Base-by-base conservation (phyloP, 306 rosid species). In the Gastrolobium bilobum region DNA sequence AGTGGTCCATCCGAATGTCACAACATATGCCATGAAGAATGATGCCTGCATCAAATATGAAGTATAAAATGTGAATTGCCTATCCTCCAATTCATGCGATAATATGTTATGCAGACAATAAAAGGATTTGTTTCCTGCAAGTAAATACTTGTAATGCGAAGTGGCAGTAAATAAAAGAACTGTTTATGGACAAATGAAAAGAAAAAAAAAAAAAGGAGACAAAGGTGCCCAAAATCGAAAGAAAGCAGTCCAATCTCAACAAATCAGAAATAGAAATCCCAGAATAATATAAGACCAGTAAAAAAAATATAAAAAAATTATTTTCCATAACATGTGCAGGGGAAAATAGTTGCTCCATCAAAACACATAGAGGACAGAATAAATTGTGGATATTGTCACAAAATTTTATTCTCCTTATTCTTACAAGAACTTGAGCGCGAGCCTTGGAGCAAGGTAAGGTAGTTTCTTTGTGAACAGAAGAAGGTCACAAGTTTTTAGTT, bases 21-120 rank as follows among this genome's bases (percentile, higher is more conserved):
- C 87, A 72, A 83, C 81, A 85, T 93, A 93, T 37, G 96, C 85
- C 68, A 93, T 88, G 86, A 93, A 93, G 85, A 93, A 93, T 50
- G 98, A 89, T n/a, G 93, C 97, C 98, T 92, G 87, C 95, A 87
- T 46, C 79, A 79, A 53, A 71, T 64, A 79, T 62, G 72, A 54
- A 33, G 61, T 44, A 69, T 68, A 64, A 20, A 77, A 48, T 38
- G 70, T 67, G 51, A 71, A 67, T 37, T 80, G 52, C 34, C 8
- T 64, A 71, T 69, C 79, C 40, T 53, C 65, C 15, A 44, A 38
- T 11, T 39, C 40, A 73, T 44, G 47, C 20, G 30, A 72, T 57
- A 66, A 67, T 53, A 68, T 60, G 64, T 26, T 46, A 61, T 43
- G 51, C 47, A 35, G 37, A 34, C 68, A 51, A 75, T 39, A 64